Evolutionary conservation across 169 alveolate species (phyloP), one percentile per base, ranked within the genome.

Genomic region (Neospora caninum): DNA sequence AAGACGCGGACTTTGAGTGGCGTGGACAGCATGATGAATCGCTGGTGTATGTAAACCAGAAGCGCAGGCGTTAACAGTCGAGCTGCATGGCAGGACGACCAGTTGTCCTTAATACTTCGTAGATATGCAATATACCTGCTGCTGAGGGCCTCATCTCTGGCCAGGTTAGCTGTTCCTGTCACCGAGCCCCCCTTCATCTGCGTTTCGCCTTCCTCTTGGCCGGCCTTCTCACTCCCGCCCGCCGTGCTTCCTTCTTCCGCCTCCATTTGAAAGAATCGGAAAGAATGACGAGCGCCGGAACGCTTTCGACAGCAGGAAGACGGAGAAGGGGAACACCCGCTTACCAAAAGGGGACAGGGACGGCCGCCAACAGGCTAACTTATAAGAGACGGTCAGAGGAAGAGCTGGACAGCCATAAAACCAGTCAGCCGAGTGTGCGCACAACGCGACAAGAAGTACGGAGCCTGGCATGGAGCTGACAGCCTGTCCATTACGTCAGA

Each of bases 11-110:
- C 98, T 43, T 97, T 96, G 34, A 97, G 96, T 0, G 98, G 98
- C 20, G 98, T 97, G 39, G 98, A 96, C 31, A 97, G 96, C 94
- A 96, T 96, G 70, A 96, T 93, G 86, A 97, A 97, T 70, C 98
- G 93, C 43, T 97, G 98, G 9, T 95, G 97, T 6, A 97, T 96
- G 94, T 97, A 96, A 31, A 94, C 82, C 69, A 97, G 94, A 39
- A 97, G 96, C 41, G 96, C 97, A 54, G 94, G 92, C 58, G 97
- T 94, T 25, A 97, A 94, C 91, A 97, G 94, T 80, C 96, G 95
- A 16, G 98, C 93, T 1, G 98, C 98, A 43, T 97, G 98, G 83
- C 98, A 97, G 42, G 98, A 96, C 41, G 98, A 96, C 98, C 98
- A 97, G 93, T 96, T 96, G 91, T 96, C 97, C 41, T 96, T 96